Evolutionary conservation across 2,329 filamentous ascomycete species (phyloP).

Genomic region (Hyphodiscus sp.): DNA sequence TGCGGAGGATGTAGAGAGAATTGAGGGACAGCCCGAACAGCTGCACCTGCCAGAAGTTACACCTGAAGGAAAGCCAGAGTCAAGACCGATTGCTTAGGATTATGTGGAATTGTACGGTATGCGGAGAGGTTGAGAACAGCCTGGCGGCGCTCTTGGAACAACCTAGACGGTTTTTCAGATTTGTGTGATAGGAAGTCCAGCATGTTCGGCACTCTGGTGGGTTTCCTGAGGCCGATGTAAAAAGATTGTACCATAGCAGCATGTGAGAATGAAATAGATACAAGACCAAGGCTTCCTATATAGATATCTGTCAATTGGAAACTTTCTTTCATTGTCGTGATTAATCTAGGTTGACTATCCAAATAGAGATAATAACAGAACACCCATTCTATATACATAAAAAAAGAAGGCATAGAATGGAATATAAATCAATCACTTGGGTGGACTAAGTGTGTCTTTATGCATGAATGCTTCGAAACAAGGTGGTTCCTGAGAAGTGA

Average conservation of each 20-base stretch:
- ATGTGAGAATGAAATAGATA: neutral
- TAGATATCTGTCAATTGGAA: too few relatives aligned
- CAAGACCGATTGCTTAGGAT: neutral
- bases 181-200: neutral
- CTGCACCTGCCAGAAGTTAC: neutral
- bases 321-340: too few relatives aligned
- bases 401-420: neutral
- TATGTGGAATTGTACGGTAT: conserved; percentile 3
- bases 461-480: conserved; percentile 22
- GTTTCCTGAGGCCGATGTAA: neutral
- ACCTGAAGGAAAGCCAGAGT: conserved; percentile 7
- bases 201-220: neutral
- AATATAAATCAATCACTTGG: neutral
- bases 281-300: neutral
- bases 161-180: neutral
- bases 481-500: neutral
- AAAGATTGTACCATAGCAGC: conserved; percentile 7
- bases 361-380: neutral
- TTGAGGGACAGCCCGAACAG: neutral
- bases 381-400: neutral
- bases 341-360: too few relatives aligned
- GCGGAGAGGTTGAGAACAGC: neutral
- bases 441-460: neutral
- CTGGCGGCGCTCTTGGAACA: neutral
- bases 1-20: neutral